phyloP scores from a whole-genome alignment of 306 rosid species.

The Ceratonia siliqua region DNA sequence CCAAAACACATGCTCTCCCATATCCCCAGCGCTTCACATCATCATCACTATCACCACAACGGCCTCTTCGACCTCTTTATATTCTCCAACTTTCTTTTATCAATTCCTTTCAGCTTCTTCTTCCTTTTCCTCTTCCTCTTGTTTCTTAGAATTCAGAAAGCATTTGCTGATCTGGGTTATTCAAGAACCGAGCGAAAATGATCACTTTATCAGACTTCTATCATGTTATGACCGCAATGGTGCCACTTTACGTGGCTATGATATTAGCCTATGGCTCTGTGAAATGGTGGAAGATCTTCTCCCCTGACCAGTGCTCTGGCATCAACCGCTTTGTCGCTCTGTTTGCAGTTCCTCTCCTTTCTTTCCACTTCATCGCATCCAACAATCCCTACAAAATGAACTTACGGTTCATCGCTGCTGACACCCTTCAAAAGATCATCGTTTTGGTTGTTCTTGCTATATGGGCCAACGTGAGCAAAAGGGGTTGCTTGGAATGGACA shows the following conservation, averaged over 20 bases:
- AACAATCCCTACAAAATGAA: conserved; percentile 87
- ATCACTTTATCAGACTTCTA: conserved; percentile 72
- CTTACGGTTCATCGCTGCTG: conserved; percentile 77
- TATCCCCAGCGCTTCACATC: conserved; percentile 41
- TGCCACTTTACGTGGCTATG: conserved; percentile 94
- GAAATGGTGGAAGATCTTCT: conserved; percentile 95
- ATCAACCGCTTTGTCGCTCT: conserved; percentile 90
- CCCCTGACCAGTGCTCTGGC: conserved; percentile 90
- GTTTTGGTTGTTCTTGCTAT: conserved; percentile 51
- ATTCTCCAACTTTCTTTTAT: not conserved
- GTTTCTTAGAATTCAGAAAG: not conserved
- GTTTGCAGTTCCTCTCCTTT: conserved; percentile 86
- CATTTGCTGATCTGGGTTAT: not conserved
- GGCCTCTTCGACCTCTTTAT: not conserved
- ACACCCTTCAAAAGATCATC: conserved; percentile 80
- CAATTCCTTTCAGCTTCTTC: conserved; percentile 3
- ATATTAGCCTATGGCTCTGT: conserved; percentile 87
- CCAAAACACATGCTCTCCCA: conserved; percentile 65
- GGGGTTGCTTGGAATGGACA: conserved; percentile 84
- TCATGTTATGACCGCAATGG: conserved; percentile 94
- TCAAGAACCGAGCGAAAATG: conserved; percentile 40
- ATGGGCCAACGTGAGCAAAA: conserved; percentile 58
- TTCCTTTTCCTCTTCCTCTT: not conserved
- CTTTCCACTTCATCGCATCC: conserved; percentile 83
- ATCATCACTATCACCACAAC: conserved; percentile 20